Conservation (phyloP, 805 yeast genomes). For the Deakozyma indianensis region DNA sequence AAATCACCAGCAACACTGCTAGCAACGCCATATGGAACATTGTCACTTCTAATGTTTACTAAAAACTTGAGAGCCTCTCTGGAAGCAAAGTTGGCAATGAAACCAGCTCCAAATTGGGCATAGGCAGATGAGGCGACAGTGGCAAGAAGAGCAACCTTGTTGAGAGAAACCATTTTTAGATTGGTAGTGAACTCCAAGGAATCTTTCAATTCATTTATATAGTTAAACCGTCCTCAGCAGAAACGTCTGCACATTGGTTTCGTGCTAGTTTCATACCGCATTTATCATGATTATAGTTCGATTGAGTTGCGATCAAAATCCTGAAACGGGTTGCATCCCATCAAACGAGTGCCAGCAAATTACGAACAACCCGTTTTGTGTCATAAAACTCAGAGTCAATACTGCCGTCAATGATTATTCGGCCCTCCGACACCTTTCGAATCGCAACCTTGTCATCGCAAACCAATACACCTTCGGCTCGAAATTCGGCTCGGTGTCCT, state of each 20-base stretch:
- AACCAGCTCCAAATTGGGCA: conserved; percentile 6
- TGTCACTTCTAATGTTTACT: conserved; percentile 5
- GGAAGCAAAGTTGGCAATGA: conserved; percentile 12
- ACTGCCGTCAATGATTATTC: conserved; percentile 72
- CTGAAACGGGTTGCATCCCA: too few relatives aligned
- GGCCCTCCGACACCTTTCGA: conserved; percentile 67
- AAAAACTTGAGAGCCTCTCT: conserved; percentile 11
- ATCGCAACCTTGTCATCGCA: conserved; percentile 67
- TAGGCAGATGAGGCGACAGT: conserved; percentile 5
- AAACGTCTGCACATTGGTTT: too few relatives aligned
- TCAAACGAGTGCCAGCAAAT: conserved; percentile 17
- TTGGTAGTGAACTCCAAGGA: conserved; percentile 4
- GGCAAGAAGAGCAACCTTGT: conserved; percentile 10
- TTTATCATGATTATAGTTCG: too few relatives aligned
- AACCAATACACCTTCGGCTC: conserved; percentile 85
- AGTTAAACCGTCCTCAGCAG: too few relatives aligned
- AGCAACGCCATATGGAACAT: conserved; percentile 9
- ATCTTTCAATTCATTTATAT: background rate
- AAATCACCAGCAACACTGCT: conserved; percentile 8
- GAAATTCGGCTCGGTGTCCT: conserved; percentile 70
- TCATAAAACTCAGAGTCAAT: conserved; percentile 63
- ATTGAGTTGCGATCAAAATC: too few relatives aligned
- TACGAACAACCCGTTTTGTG: conserved; percentile 54
- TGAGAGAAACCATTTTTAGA: conserved; percentile 13
- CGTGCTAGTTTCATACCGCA: too few relatives aligned